Base-by-base conservation (phyloP, 2,329 filamentous ascomycete species). In the Mycocentrospora acerina region DNA sequence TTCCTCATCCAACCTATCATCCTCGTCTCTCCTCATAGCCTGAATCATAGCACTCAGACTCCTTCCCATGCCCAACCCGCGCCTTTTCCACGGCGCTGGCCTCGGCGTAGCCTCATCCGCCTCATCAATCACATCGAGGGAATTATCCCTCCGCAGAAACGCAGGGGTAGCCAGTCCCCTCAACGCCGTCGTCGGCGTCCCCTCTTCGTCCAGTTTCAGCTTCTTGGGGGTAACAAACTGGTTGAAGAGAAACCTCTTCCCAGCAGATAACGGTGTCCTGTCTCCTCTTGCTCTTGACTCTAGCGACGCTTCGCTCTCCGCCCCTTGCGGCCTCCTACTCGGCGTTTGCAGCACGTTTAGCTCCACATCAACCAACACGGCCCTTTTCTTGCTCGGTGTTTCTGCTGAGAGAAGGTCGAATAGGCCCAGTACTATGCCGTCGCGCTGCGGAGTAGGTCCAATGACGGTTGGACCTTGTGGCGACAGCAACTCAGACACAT, bases 371-470 rank as follows among this genome's bases (percentile, higher is more conserved):
- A 50, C 48, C 12, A 66, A 35, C 4, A 62, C 55, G 16, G 56
- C 59, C 24, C 59, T 54, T 29, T 44, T 42, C 53, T 62, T 68
- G 38, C 61, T 69, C 6, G 69, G 68, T 19, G 68, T 72, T 33
- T 70, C 76, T 4, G 77, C 76, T 1, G 79, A 77, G 7, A 89
- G 69, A 9, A 86, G 68, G 58, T 91, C 88, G 60, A 93, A 93
- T 13, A 93, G 69, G 4, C 88, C 86, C 2, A 93, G 73, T 1
- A 90, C 83, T 14, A 80, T 80, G 18, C 88, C 88, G 61, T 91
- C 85, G 45, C 82, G 81, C 57, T 91, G 88, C 3, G 88, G 88
- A 10, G 88, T 93, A 2, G 88, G 88, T 2, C 86, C 86, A 44
- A 93, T 78, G 28, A 65, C 48, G 8, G 48, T 37, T 29, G 62